Evolutionary conservation across 2,329 filamentous ascomycete genomes (phyloP), one percentile per base, ranked within the genome.

Genomic region (Aureobasidium melanogenum): DNA sequence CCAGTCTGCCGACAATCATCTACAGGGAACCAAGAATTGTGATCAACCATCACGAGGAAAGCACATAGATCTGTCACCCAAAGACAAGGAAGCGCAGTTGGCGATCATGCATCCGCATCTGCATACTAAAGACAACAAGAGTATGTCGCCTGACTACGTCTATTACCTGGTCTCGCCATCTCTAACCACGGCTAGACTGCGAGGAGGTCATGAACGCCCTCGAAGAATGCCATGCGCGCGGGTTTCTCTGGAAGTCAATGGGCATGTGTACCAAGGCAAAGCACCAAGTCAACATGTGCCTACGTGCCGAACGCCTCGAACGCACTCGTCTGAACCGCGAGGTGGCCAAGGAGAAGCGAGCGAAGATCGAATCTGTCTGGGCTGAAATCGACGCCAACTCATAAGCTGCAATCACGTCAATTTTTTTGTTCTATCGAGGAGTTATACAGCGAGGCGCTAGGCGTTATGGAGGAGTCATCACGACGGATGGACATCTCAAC

Each of bases 231-330:
- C 94, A 99, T 72, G 88, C 89, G 34, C 84, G 83, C 63, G 94
- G 94, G 60, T 99, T 99, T 77, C 77, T 99, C 62, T 92, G 89
- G 84, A 97, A 96, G 76, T 86, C 89, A 1, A 78, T 90, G 64
- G 94, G 94, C 61, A 90, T 88, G 80, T 99, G 94, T 83, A 97
- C 91, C 74, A 83, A 87, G 43, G 83, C 88, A 64, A 99, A 99
- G 75, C 81, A 84, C 44, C 80, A 90, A 62, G 89, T 99, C 68
- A 94, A 89, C 76, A 82, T 84, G 70, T 99, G 94, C 72, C 82
- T 99, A 57, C 85, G 89, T 65, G 85, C 82, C 39, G 90, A 96
- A 74, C 84, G 94, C 70, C 77, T 87, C 56, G 89, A 91, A 73
- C 85, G 87, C 61, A 92, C 92, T 57, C 84, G 83, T 66, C 78